A percentile compares a stretch with the other conserved stretches of the same genome.
Evolutionary conservation across 2,329 filamentous ascomycete genomes (phyloP).

Genomic region (Colletotrichum sp.): DNA sequence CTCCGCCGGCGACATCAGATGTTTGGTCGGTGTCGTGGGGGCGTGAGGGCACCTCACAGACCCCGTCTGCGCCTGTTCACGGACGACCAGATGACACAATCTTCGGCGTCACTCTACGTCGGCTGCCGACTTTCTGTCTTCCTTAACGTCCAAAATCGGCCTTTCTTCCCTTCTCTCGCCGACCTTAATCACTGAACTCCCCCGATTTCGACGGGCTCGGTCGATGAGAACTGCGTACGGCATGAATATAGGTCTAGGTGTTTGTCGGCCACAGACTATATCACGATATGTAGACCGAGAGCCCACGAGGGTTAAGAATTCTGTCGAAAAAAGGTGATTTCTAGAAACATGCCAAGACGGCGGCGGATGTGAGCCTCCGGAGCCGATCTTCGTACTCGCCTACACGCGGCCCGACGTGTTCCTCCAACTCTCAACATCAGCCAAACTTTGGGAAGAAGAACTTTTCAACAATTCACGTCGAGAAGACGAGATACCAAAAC

Average conservation of each 20-base stretch:
- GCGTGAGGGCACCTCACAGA: background rate
- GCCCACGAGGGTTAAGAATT: background rate
- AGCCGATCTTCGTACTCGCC: fast-evolving
- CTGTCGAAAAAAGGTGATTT: background rate
- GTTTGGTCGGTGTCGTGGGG: background rate
- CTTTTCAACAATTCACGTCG: fast-evolving
- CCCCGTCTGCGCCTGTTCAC: background rate
- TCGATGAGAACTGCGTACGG: background rate
- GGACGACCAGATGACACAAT: background rate
- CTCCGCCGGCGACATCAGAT: background rate
- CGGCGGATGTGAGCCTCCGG: background rate
- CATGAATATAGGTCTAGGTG: background rate
- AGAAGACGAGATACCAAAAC: no score
- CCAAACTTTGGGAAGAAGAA: background rate
- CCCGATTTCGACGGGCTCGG: background rate
- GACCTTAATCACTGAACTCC: background rate
- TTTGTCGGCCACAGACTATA: background rate
- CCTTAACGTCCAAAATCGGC: background rate
- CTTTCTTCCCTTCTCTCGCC: background rate
- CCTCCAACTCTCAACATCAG: background rate
- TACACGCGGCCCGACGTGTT: background rate
- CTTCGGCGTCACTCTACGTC: background rate
- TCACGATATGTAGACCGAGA: background rate
- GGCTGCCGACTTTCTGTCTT: background rate
- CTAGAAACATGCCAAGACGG: background rate